Evolutionary conservation across 208 protist genomes (phyloP), one percentile per base, ranked within the genome.

Genomic region (Leishmania braziliensis): DNA sequence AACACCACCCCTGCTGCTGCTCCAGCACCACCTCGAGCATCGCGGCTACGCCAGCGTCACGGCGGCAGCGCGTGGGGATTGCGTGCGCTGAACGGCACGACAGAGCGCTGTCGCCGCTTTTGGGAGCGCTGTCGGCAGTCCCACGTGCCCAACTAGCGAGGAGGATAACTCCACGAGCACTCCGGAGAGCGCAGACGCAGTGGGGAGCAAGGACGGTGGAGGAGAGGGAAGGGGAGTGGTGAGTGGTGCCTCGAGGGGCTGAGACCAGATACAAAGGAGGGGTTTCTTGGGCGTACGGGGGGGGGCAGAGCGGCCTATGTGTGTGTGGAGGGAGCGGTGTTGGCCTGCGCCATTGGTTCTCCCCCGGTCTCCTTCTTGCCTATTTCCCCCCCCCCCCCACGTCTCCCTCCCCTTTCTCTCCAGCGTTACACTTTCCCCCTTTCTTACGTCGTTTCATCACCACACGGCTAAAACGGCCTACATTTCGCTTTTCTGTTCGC

Each of bases 101-200:
- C 85, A 56, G 85, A 82, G 81, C 86, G 86, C 43, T 87, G 86
- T 56, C 86, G 81, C 4, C 86, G 75, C 46, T 89, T 89, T 56
- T 82, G 83, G 83, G 83, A 86, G 53, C 82, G 86, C 14, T 89
- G 86, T 60, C 78, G 80, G 26, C 36, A 60, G 9, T 66, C 75
- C 3, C 16, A 54, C 4, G 29, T 26, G 50, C 36, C 56, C 18
- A 58, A 58, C 36, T 54, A 3, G 53, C 66, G 68, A 81, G 10
- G 74, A 5, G 10, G 51, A 18, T 23, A 29, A 51, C 46, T 73
- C 10, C 53, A 36, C 69, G 46, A 54, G 33, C 18, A 23, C 26
- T 9, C 29, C 9, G 39, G 46, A 51, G 2, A 73, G 29, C 39
- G 20, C 46, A 53, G 20, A 73, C 43, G 69, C n/a, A 8, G 9